Evolutionary conservation across 2,329 filamentous ascomycete species (phyloP).

Genomic region (Penicillium concentricum): DNA sequence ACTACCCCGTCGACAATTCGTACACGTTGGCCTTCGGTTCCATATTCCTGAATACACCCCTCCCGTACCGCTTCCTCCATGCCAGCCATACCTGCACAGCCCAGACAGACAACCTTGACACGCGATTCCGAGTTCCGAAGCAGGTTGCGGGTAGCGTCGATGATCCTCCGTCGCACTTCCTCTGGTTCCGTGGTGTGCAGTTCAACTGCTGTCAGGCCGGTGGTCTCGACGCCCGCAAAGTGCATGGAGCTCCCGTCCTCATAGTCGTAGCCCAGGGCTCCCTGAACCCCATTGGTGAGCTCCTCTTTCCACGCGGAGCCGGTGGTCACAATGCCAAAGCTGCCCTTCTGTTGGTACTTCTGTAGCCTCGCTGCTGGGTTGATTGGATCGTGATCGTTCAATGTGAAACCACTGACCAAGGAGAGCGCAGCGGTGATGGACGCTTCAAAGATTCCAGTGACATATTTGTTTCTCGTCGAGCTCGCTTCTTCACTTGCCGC

Average conservation of each 20-base stretch:
- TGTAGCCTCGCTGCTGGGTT: slow-evolving; percentile 17
- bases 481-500: slow-evolving; percentile 20
- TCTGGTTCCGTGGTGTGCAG: slow-evolving; percentile 68
- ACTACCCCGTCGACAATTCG: slow-evolving; percentile 71
- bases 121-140: slow-evolving; percentile 50
- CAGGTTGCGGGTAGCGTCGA: slow-evolving; percentile 66
- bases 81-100: slow-evolving; percentile 88
- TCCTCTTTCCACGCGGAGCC: slow-evolving; percentile 79
- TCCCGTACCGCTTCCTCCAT: slow-evolving; percentile 73
- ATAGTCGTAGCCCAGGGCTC: slow-evolving; percentile 57
- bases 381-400: slow-evolving; percentile 21
- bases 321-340: slow-evolving; percentile 86
- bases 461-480: slow-evolving; percentile 48
- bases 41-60: slow-evolving; percentile 65
- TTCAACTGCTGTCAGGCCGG: slow-evolving; percentile 75
- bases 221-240: slow-evolving; percentile 80
- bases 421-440: slow-evolving; percentile 67
- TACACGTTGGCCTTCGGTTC: slow-evolving; percentile 58
- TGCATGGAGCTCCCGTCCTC: slow-evolving; percentile 39
- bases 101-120: slow-evolving; percentile 72
- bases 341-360: slow-evolving; percentile 40
- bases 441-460: slow-evolving; percentile 86
- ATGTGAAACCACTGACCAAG: slow-evolving; percentile 44
- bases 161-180: slow-evolving; percentile 65
- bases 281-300: slow-evolving; percentile 62